Evolutionary conservation across 2,329 filamentous ascomycete species (phyloP).

Genomic region (Aspergillus novofumigatus): DNA sequence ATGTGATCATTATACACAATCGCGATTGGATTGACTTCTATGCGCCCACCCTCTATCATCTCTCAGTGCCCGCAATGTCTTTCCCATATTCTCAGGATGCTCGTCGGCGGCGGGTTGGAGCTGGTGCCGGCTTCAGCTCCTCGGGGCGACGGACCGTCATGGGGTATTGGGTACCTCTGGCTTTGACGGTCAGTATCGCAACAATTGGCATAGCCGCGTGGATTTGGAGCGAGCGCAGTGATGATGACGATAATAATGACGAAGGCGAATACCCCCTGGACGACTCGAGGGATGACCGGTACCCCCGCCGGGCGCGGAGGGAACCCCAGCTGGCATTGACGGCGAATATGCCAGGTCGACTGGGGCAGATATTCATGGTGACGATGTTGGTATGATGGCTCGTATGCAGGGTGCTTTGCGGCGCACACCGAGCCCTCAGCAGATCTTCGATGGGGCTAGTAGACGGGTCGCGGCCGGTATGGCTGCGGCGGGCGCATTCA

Average conservation of each 20-base stretch:
- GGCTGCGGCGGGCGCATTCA: conserved; percentile 74
- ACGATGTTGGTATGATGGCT: conserved; percentile 62
- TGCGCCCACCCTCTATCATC: conserved; percentile 24
- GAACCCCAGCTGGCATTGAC: conserved; percentile 25
- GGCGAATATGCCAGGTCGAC: conserved; percentile 33
- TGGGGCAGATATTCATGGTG: conserved; percentile 29
- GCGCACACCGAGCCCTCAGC: conserved; percentile 80
- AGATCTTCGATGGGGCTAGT: conserved; percentile 78
- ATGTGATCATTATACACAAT: conserved; percentile 28
- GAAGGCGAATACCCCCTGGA: conserved; percentile 53
- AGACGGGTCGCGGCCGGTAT: conserved; percentile 77
- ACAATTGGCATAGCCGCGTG: conserved; percentile 83
- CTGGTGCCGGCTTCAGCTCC: conserved; percentile 39
- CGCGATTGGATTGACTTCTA: conserved; percentile 22
- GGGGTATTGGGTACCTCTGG: conserved; percentile 83
- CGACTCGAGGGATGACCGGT: conserved; percentile 13
- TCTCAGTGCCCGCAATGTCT: conserved; percentile 34
- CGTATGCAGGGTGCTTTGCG: conserved; percentile 77
- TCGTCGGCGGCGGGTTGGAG: conserved; percentile 35
- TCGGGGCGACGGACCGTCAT: conserved; percentile 39
- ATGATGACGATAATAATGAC: conserved; percentile 69
- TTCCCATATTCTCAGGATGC: conserved; percentile 34
- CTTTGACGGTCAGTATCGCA: conserved; percentile 80
- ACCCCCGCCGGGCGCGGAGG: conserved; percentile 22
- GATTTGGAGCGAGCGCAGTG: conserved; percentile 86